phyloP scores from a whole-genome alignment of 805 yeast species.

The Saturnispora diversa region DNA sequence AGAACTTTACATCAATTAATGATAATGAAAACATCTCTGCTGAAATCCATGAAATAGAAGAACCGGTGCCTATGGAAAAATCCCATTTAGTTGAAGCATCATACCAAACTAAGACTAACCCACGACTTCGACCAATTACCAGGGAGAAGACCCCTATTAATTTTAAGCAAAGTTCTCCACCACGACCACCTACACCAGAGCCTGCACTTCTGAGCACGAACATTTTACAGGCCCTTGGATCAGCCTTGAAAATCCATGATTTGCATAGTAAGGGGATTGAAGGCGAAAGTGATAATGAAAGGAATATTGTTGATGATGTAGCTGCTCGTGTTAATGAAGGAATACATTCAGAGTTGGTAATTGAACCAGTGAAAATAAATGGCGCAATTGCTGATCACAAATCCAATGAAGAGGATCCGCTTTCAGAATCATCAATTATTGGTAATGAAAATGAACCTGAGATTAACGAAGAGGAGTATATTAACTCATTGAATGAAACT shows the following conservation, averaged over 20 bases:
- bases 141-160: not conserved
- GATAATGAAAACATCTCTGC: not conserved
- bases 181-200: slow-evolving; percentile 21
- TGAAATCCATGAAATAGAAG: not conserved
- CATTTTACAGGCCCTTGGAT: slow-evolving; percentile 3
- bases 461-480: slow-evolving; percentile 22
- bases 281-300: slow-evolving; percentile 10
- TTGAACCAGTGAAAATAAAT: not conserved
- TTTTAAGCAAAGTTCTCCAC: slow-evolving; percentile 16
- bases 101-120: not conserved
- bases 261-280: slow-evolving; percentile 11
- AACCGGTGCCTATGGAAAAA: not conserved
- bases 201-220: slow-evolving; percentile 22
- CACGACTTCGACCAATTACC: slow-evolving; percentile 1
- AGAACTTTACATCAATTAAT: not conserved
- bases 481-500: slow-evolving; percentile 24
- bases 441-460: slow-evolving; percentile 10
- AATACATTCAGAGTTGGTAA: not conserved
- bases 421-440: slow-evolving; percentile 26
- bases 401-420: slow-evolving; percentile 1
- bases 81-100: not conserved
- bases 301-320: slow-evolving; percentile 7
- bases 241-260: slow-evolving; percentile 9
- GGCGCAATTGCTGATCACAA: not conserved
- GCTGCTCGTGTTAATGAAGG: not conserved